Base-by-base conservation (phyloP, 306 rosid species). In the Fragaria ananassa region DNA sequence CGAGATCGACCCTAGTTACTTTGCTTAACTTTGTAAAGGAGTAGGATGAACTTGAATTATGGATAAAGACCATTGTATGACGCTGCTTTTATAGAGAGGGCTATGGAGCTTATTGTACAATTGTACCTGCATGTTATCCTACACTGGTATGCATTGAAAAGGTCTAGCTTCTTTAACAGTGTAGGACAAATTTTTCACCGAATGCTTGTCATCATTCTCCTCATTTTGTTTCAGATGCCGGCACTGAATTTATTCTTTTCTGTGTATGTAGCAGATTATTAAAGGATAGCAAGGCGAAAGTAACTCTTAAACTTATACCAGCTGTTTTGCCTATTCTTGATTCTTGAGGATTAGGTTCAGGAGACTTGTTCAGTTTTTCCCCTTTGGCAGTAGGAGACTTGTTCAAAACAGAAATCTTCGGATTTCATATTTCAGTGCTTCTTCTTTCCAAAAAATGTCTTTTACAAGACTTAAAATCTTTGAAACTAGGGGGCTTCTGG, bases 161-260 rank as follows among this genome's bases (percentile, higher is more conserved):
- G 5, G 57, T 69, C 41, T 39, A 4, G 15, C 2, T n/a, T 11
- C 15, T 66, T 1, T n/a, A 19, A 63, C 44, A 17, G 67, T 35
- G 46, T 63, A 15, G 7, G 44, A 8, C 46, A 63, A 63, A 6
- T 17, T 63, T n/a, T 63, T 63, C 25, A 34, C 69, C 4, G 25
- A 63, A 21, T 15, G 69, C 19, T 60, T 60, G 69, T 63, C 21
- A 19, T 51, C 31, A 18, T 9, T 71, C 15, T 34, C 64, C 47
- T 35, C 35, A 4, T 21, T 35, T n/a, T 37, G 17, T 37, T 72
- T 63, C 23, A 35, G 35, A 39, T 18, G 27, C 41, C 23, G 62
- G 74, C 62, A 71, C 27, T 71, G 74, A 53, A 34, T 31, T 51
- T 45, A 71, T 71, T 31, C 34, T 19, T 71, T 34, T 18, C 47